phyloP scores from a whole-genome alignment of 148 eudicot species.

The Rhododendron molle region DNA sequence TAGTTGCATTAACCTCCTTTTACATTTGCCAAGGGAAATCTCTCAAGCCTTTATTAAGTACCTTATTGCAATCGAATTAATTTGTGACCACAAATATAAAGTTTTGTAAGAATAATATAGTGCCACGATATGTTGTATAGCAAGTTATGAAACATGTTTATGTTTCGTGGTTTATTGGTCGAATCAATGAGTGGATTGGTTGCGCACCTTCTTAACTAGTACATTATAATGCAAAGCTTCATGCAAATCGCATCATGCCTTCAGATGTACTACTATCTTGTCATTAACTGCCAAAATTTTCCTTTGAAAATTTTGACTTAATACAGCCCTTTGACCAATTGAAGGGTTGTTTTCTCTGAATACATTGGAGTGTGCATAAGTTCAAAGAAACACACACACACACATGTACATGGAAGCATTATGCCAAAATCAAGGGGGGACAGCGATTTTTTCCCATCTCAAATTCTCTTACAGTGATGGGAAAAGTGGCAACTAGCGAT shows the following conservation, averaged over 20 bases:
- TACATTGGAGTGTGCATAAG: neutral
- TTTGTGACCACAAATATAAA: too few species aligned
- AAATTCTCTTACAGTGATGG: neutral
- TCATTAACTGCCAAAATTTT: neutral
- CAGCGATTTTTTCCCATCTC: neutral
- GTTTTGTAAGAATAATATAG: too few species aligned
- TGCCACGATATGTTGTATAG: too few species aligned
- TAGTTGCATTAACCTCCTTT: neutral
- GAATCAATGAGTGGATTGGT: too few species aligned
- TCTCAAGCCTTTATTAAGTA: too few species aligned
- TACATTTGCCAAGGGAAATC: neutral
- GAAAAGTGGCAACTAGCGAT: slow-evolving; percentile 1
- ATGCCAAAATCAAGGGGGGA: neutral
- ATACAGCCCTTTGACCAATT: neutral
- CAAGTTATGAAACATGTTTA: too few species aligned
- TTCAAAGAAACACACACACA: neutral
- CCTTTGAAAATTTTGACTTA: neutral
- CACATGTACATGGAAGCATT: neutral
- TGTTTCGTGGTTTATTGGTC: too few species aligned
- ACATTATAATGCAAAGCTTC: too few species aligned
- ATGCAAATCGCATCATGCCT: too few species aligned
- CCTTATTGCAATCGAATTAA: neutral
- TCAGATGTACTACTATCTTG: neutral
- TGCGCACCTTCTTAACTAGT: too few species aligned
- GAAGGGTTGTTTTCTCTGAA: neutral